Base-by-base conservation (phyloP, 75 land plant species). In the Gnetum montanum region DNA sequence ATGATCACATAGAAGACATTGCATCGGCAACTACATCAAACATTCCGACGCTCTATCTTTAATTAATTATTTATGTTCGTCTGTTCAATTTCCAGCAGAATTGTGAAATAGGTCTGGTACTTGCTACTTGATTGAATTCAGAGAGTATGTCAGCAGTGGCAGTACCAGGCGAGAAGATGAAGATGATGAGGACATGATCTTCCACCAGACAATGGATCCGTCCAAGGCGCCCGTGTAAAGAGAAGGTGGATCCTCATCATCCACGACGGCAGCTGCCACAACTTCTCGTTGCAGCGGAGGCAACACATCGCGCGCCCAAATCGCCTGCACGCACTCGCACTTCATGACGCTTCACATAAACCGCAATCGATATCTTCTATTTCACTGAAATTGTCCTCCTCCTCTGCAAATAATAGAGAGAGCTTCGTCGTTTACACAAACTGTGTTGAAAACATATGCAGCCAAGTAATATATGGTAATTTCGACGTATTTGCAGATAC, bases 131-230 rank as follows among this genome's bases (percentile, higher is more conserved):
- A 15, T 41, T 15, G 43, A 41, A 15, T 41, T 41, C 16, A 18
- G n/a, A 41, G n/a, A 15, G 16, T 41, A 18, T 15, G n/a, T n/a
- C n/a, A n/a, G n/a, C n/a, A n/a, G 16, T 15, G 1, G 16, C 13
- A 46, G 23, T 46, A 18, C 48, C 23, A 46, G 19, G 7, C 23
- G 19, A 4, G 4, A 43, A 23, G 15, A 13, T 8, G 22, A 19
- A 8, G 54, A 27, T 15, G 54, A 34, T 43, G 54, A 50, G 34
- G 35, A 31, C 23, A 74, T 31, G 64, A 81, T 50, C 45, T 27
- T 55, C 96, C 91, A 90, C 65, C 78, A 73, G 75, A 85, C 41
- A 70, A 90, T 77, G 67, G 77, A 72, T 51, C 91, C 96, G 67
- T 80, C 79, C 43, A 79, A 58, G 47, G 72, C 86, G 59, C 96